These are phyloP conservation scores for Triticum dicoccoides DNA, from an alignment of 176 grass and related monocot genomes.

Conservation along the genomic window DNA sequence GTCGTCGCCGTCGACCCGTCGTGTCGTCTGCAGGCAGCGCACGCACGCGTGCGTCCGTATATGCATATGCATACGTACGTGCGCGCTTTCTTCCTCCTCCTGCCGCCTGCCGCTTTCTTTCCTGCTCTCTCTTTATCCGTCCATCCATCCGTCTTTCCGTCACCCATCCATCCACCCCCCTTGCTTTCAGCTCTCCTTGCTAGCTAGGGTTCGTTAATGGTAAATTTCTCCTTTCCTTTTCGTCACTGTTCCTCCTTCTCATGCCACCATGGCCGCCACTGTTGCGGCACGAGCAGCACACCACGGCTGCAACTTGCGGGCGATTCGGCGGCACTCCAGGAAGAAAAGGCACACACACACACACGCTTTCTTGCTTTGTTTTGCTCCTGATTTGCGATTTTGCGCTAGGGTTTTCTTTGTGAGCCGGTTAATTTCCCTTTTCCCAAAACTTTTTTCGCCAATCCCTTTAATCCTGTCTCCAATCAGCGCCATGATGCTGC, in stretches of 20 bases:
- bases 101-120: slow-evolving; percentile 24
- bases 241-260: slow-evolving; percentile 27
- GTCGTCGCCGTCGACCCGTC: slow-evolving; percentile 33
- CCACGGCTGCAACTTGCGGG: neutral
- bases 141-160: neutral
- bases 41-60: slow-evolving; percentile 8
- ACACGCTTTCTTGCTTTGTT: neutral
- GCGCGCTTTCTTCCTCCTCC: slow-evolving; percentile 6
- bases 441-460: neutral
- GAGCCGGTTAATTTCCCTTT: neutral
- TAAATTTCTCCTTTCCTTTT: slow-evolving; percentile 42
- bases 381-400: slow-evolving; percentile 20
- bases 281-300: slow-evolving; percentile 18
- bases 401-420: slow-evolving; percentile 45
- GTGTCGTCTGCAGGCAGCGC: slow-evolving; percentile 4
- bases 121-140: slow-evolving; percentile 22
- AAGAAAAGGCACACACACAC: neutral
- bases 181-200: slow-evolving; percentile 15
- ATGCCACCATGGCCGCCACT: neutral
- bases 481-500: slow-evolving; percentile 51
- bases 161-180: neutral
- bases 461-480: slow-evolving; percentile 27
- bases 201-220: slow-evolving; percentile 43
- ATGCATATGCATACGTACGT: neutral
- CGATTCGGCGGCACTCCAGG: neutral